Evolutionary conservation across 2,329 filamentous ascomycete genomes (phyloP).

Genomic region (Coniella vitis): DNA sequence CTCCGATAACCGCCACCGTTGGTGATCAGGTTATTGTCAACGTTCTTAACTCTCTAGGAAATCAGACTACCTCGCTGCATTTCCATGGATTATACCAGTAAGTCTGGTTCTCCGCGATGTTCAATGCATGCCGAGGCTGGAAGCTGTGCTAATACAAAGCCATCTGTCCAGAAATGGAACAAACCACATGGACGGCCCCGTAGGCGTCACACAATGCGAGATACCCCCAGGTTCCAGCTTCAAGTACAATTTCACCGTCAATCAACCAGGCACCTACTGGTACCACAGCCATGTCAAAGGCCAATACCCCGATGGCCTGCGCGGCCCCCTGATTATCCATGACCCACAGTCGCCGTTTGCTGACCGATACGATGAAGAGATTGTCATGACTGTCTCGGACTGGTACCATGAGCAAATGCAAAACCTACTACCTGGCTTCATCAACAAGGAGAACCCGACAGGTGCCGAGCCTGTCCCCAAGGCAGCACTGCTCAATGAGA

Average conservation of each 20-base stretch:
- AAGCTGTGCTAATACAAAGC: neutral
- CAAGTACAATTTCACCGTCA: slow-evolving; percentile 62
- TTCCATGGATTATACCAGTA: slow-evolving; percentile 64
- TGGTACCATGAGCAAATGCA: slow-evolving; percentile 60
- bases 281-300: slow-evolving; percentile 65
- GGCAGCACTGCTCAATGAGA: slow-evolving; percentile 65
- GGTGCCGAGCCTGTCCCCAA: slow-evolving; percentile 62
- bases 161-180: slow-evolving; percentile 46
- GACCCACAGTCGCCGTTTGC: slow-evolving; percentile 54
- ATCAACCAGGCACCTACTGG: slow-evolving; percentile 72
- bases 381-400: slow-evolving; percentile 59
- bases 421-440: slow-evolving; percentile 39
- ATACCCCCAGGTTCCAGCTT: slow-evolving; percentile 59
- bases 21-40: slow-evolving; percentile 57
- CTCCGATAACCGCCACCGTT: slow-evolving; percentile 53
- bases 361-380: slow-evolving; percentile 53
- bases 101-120: no score
- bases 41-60: slow-evolving; percentile 51
- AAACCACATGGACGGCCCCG: slow-evolving; percentile 64
- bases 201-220: slow-evolving; percentile 58
- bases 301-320: slow-evolving; percentile 65
- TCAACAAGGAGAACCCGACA: slow-evolving; percentile 47
- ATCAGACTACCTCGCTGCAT: slow-evolving; percentile 56
- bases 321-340: slow-evolving; percentile 57
- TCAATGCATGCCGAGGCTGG: no score